Evolutionary conservation across 2,329 filamentous ascomycete genomes (phyloP).

Genomic region (Didymosphaeria variabile): DNA sequence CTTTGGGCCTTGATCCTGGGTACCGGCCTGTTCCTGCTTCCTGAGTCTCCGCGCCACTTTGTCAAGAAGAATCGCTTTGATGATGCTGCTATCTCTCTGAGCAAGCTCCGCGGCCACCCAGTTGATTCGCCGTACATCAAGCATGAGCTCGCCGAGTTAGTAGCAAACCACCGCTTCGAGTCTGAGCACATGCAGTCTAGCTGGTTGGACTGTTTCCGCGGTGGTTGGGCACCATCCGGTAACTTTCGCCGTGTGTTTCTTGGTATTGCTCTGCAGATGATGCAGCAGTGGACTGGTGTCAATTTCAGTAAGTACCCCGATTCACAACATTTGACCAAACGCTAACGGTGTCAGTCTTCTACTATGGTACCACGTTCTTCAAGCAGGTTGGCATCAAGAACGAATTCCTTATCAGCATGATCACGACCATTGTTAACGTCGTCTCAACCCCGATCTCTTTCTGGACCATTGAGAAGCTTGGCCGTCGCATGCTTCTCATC

Average conservation of each 20-base stretch:
- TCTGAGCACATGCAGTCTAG: conserved; percentile 60
- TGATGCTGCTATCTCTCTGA: conserved; percentile 68
- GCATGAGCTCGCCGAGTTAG: conserved; percentile 82
- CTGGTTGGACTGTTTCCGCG: conserved; percentile 73
- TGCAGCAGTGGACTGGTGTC: conserved; percentile 74
- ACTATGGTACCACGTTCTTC: conserved; percentile 81
- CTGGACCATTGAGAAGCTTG: conserved; percentile 82
- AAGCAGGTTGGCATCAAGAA: conserved; percentile 77
- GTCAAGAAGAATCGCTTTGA: conserved; percentile 79
- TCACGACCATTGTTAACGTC: conserved; percentile 90
- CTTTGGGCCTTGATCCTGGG: conserved; percentile 80
- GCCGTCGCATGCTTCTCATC: conserved; percentile 82
- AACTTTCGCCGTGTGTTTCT: conserved; percentile 59
- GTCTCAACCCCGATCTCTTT: conserved; percentile 86
- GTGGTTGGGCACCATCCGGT: conserved; percentile 62
- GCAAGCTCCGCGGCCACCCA: conserved; percentile 77
- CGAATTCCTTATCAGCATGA: conserved; percentile 82
- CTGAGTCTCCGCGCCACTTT: conserved; percentile 86
- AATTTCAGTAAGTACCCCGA: conserved; percentile 71
- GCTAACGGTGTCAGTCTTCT: conserved; percentile 35
- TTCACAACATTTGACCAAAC: not conserved
- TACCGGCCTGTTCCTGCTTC: conserved; percentile 76
- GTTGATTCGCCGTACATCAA: conserved; percentile 77
- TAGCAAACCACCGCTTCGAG: conserved; percentile 91
- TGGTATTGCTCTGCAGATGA: conserved; percentile 60